phyloP scores from a whole-genome alignment of 805 yeast species.

The Saccharomyces eubayanus region DNA sequence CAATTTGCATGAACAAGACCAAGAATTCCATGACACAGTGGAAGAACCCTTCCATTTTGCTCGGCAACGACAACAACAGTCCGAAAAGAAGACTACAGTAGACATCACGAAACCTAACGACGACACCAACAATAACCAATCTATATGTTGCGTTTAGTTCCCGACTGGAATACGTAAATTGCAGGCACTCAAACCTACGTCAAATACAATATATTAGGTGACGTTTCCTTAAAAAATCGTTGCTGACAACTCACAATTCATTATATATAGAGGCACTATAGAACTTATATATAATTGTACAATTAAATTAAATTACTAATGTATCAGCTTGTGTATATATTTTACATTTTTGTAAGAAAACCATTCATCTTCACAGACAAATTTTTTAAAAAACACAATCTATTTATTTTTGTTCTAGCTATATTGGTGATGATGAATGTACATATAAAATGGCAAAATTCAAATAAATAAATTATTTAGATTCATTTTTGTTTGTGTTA shows the following conservation, averaged over 20 bases:
- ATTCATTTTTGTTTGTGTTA: constrained; percentile 1
- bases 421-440: constrained; percentile 7
- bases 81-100: constrained; percentile 1
- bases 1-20: background rate
- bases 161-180: too few species aligned
- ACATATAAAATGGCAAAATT: constrained; percentile 7
- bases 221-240: background rate
- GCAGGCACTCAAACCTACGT: too few species aligned
- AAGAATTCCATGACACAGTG: background rate
- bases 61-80: background rate
- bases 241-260: background rate
- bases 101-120: constrained; percentile 24
- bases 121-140: constrained; percentile 7
- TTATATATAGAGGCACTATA: background rate
- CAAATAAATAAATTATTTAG: constrained; percentile 1
- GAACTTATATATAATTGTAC: background rate
- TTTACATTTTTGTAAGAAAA: background rate
- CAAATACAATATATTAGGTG: too few species aligned
- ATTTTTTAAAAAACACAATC: background rate
- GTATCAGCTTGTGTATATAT: background rate
- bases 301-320: background rate
- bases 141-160: background rate
- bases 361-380: background rate
- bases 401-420: background rate
- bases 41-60: background rate